These are phyloP conservation scores for Adansonia gregorii DNA, from an alignment of 441 rosid species.

Conservation along the genomic window DNA sequence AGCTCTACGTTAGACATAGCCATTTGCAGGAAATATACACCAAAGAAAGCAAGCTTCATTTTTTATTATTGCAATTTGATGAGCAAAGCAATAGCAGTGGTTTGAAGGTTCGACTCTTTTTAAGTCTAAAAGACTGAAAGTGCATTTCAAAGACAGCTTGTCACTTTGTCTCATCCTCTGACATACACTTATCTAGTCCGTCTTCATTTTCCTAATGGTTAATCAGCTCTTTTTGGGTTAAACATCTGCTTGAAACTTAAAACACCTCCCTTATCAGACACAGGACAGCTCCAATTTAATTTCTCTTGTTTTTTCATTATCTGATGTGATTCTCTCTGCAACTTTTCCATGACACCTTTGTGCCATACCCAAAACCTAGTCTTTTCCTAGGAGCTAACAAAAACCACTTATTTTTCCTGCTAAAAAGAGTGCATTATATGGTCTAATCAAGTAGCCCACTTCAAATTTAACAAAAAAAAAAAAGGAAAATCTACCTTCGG, in stretches of 20 bases:
- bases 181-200: background rate
- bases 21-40: background rate
- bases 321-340: constrained; percentile 26
- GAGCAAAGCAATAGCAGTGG: background rate
- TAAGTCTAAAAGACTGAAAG: background rate
- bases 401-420: background rate
- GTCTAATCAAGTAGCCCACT: constrained; percentile 15
- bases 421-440: background rate
- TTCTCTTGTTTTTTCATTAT: constrained; percentile 1
- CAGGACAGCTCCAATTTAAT: background rate
- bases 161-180: constrained; percentile 19
- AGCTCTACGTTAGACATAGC: constrained; percentile 2
- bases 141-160: background rate
- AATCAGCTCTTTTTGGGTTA: constrained; percentile 1
- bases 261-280: background rate
- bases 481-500: background rate
- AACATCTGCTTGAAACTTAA: background rate
- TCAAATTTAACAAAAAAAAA: background rate
- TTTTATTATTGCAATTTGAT: background rate
- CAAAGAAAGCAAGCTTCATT: background rate
- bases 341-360: constrained; percentile 26
- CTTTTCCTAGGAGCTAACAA: background rate
- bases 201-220: background rate
- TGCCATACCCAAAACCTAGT: constrained; percentile 16
- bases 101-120: background rate